Evolutionary conservation across 371 early-diverging fungal genomes (phyloP).

Genomic region (Mortierella sp.): DNA sequence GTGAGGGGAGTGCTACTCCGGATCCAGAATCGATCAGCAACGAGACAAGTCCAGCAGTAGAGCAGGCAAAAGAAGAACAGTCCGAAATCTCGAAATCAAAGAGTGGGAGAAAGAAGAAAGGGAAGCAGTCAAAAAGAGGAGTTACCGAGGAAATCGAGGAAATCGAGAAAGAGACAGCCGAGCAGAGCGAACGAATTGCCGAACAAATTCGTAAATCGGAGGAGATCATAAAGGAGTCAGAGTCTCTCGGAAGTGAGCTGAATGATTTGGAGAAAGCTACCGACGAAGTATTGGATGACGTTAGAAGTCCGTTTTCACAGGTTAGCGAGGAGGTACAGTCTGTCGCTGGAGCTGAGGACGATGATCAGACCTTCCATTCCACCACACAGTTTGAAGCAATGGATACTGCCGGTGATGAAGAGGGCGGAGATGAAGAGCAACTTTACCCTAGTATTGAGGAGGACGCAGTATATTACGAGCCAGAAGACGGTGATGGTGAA

Average conservation of each 20-base stretch:
- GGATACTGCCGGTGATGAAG: slow-evolving; percentile 5
- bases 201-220: slow-evolving; percentile 31
- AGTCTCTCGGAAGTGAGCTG: slow-evolving; percentile 12
- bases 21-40: slow-evolving; percentile 3
- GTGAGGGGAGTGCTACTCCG: neutral
- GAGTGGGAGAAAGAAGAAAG: slow-evolving; percentile 19
- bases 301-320: slow-evolving; percentile 6
- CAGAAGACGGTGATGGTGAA: slow-evolving; percentile 30
- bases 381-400: slow-evolving; percentile 20
- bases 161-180: slow-evolving; percentile 9
- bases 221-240: slow-evolving; percentile 26
- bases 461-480: slow-evolving; percentile 7
- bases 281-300: neutral
- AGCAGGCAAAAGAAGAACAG: neutral
- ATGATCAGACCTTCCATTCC: slow-evolving; percentile 43
- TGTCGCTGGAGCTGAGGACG: neutral
- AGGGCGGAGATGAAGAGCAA: neutral
- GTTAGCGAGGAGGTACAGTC: slow-evolving; percentile 1
- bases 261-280: slow-evolving; percentile 7
- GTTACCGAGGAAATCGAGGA: slow-evolving; percentile 14
- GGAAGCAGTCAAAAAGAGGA: slow-evolving; percentile 19
- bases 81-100: slow-evolving; percentile 12
- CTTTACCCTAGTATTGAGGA: slow-evolving; percentile 13
- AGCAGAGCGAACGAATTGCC: slow-evolving; percentile 22
- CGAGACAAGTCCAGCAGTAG: neutral